A percentile compares a stretch with the other conserved stretches of the same genome.
Evolutionary conservation across 345 rosid species (phyloP).

Genomic region (Melaleuca alternifolia): DNA sequence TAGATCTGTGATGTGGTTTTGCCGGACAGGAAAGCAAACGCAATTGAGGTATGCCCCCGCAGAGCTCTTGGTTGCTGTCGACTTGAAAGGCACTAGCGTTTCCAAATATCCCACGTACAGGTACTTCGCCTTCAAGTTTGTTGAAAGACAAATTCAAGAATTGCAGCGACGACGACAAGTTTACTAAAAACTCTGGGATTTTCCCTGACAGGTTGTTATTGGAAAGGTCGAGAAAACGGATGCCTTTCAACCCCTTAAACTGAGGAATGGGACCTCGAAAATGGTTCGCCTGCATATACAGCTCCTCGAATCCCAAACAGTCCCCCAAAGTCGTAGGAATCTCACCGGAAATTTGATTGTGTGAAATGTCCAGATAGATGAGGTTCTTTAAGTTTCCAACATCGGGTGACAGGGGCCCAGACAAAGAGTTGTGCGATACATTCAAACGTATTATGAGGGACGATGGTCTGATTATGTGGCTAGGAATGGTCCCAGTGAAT

Average conservation of each 20-base stretch:
- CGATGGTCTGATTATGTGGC: background rate
- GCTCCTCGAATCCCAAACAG: constrained; percentile 1
- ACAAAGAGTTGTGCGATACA: constrained; percentile 3
- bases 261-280: constrained; percentile 8
- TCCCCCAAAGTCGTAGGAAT: background rate
- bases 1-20: background rate
- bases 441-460: background rate
- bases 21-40: background rate
- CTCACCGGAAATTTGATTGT: constrained; percentile 1
- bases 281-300: background rate
- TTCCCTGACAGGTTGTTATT: background rate
- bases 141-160: constrained; percentile 5
- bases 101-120: constrained; percentile 1
- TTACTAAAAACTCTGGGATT: constrained; percentile 1
- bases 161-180: background rate
- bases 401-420: background rate
- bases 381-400: background rate
- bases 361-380: background rate
- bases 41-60: background rate
- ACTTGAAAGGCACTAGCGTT: constrained; percentile 2
- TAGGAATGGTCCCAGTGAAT: constrained; percentile 6
- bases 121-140: constrained; percentile 4
- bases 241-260: background rate
- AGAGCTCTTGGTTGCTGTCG: background rate
- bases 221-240: constrained; percentile 8